phyloP scores from a whole-genome alignment of 2,329 filamentous ascomycete genomes.

The Penicillium rolfsii region DNA sequence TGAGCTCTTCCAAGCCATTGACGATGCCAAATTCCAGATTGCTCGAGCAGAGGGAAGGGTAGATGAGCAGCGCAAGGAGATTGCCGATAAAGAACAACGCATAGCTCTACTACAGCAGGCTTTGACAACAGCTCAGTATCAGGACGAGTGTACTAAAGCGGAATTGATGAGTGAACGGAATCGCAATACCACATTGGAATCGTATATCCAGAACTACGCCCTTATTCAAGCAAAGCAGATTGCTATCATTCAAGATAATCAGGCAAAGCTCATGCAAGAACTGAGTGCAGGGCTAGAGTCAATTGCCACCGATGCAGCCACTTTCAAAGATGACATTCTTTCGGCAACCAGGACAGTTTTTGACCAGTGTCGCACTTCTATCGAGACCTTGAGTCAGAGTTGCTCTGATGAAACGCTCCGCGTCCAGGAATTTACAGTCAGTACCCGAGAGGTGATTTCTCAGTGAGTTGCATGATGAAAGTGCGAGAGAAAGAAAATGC shows the following conservation, averaged over 20 bases:
- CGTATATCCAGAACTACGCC: slow-evolving; percentile 37
- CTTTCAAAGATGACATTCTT: slow-evolving; percentile 20
- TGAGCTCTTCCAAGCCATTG: slow-evolving; percentile 30
- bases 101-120: slow-evolving; percentile 31
- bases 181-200: slow-evolving; percentile 34
- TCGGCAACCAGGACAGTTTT: slow-evolving; percentile 21
- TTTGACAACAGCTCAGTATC: slow-evolving; percentile 31
- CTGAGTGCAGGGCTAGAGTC: slow-evolving; percentile 25
- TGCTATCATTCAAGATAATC: slow-evolving; percentile 27
- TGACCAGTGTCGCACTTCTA: slow-evolving; percentile 19
- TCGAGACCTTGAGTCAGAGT: slow-evolving; percentile 23
- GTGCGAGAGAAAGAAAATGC: background rate
- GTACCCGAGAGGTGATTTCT: slow-evolving; percentile 21
- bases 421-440: slow-evolving; percentile 23
- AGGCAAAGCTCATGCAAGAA: slow-evolving; percentile 27
- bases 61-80: slow-evolving; percentile 24
- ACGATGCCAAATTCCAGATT: slow-evolving; percentile 30
- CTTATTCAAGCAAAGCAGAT: slow-evolving; percentile 29
- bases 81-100: slow-evolving; percentile 24
- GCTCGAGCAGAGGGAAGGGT: slow-evolving; percentile 20
- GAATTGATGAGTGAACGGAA: slow-evolving; percentile 38
- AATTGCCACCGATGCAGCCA: slow-evolving; percentile 18
- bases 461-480: slow-evolving; percentile 29
- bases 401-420: slow-evolving; percentile 22
- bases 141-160: slow-evolving; percentile 16